A percentile compares a stretch with the other conserved stretches of the same genome.
Evolutionary conservation across 768 basidiomycete species (phyloP).

Genomic region (Bullera alba): DNA sequence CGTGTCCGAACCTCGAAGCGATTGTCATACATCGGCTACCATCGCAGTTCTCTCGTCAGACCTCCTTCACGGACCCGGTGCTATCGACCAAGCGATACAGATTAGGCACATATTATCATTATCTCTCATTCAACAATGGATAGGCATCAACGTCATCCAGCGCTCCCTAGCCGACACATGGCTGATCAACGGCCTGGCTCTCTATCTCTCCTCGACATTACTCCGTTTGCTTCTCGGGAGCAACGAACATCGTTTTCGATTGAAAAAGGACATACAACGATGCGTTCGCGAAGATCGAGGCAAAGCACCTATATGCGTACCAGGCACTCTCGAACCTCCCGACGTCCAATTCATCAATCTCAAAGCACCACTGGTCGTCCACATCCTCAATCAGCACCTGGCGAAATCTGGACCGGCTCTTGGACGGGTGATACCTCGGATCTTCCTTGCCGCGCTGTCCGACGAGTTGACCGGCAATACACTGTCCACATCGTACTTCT

Average conservation of each 20-base stretch:
- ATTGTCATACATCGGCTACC: constrained; percentile 77
- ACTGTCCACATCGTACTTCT: constrained; percentile 81
- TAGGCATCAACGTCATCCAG: constrained; percentile 90
- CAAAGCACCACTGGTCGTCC: constrained; percentile 90
- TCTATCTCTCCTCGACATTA: constrained; percentile 84
- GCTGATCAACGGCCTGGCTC: constrained; percentile 89
- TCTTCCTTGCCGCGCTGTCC: constrained; percentile 87
- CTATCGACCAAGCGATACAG: constrained; percentile 88
- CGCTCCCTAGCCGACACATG: constrained; percentile 90
- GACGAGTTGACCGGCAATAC: constrained; percentile 77
- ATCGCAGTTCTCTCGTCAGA: constrained; percentile 72
- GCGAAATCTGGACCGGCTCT: constrained; percentile 92
- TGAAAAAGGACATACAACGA: constrained; percentile 94
- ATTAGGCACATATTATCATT: constrained; percentile 78
- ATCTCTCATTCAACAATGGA: constrained; percentile 90
- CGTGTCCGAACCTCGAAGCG: constrained; percentile 76
- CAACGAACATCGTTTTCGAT: constrained; percentile 90
- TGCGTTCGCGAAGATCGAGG: constrained; percentile 83
- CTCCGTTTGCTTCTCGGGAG: constrained; percentile 80
- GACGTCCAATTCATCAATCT: constrained; percentile 89
- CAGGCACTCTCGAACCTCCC: constrained; percentile 74
- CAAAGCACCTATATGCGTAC: constrained; percentile 90
- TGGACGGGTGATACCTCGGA: constrained; percentile 87
- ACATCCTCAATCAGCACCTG: constrained; percentile 86
- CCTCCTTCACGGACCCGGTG: constrained; percentile 74